A percentile compares a stretch with the other conserved stretches of the same genome.
These are phyloP conservation scores for Carex littledalei DNA, from an alignment of 176 grass and related monocot species.

Conservation along the genomic window DNA sequence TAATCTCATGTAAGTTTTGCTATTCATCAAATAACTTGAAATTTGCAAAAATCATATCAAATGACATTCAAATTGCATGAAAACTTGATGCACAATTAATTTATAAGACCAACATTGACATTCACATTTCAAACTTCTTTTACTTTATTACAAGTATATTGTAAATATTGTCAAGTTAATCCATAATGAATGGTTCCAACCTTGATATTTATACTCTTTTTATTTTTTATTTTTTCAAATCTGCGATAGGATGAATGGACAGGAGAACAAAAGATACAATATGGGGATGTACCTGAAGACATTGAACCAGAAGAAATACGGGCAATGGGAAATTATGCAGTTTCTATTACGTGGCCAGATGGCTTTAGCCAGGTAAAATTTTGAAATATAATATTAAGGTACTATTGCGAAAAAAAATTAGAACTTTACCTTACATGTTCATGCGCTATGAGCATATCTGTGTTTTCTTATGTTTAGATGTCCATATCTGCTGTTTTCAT, in stretches of 20 bases:
- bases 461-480: not conserved
- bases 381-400: not conserved
- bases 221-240: not conserved
- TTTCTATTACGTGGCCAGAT: conserved; percentile 99
- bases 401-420: too few relatives aligned
- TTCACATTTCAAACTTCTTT: not conserved
- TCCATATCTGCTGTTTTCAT: not conserved
- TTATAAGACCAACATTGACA: not conserved
- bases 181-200: not conserved
- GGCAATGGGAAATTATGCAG: conserved; percentile 95
- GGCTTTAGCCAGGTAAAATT: conserved; percentile 78
- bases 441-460: not conserved
- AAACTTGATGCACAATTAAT: not conserved
- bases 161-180: not conserved
- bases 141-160: not conserved
- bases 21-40: not conserved
- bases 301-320: conserved; percentile 93
- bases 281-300: conserved; percentile 80
- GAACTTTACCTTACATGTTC: not conserved
- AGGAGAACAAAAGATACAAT: conserved; percentile 87
- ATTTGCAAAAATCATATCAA: not conserved
- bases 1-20: not conserved
- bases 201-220: not conserved
- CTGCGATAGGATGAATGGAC: conserved; percentile 86
- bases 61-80: not conserved